phyloP scores from a whole-genome alignment of 2,329 filamentous ascomycete genomes.

The Pestalotiopsis fici region DNA sequence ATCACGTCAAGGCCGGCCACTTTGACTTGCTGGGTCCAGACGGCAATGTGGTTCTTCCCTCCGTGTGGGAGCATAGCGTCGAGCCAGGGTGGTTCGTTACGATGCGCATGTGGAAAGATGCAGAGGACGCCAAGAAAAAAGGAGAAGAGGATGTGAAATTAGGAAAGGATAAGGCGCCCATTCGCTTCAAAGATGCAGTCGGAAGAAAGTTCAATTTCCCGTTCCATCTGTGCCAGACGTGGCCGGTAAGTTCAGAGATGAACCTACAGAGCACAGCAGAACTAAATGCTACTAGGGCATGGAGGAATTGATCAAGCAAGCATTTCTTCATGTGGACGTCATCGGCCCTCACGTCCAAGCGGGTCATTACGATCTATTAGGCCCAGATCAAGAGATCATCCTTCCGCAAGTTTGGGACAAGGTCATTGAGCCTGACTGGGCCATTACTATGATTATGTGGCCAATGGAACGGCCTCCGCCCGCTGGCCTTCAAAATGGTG shows the following conservation, averaged over 20 bases:
- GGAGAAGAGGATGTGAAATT: background rate
- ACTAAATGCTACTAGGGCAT: conserved; percentile 62
- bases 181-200: conserved; percentile 92
- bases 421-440: conserved; percentile 76
- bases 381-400: conserved; percentile 80
- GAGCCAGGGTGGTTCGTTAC: conserved; percentile 72
- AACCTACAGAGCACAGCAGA: background rate
- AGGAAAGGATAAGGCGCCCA: conserved; percentile 67
- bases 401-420: conserved; percentile 81
- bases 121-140: background rate
- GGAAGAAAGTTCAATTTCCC: conserved; percentile 92
- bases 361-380: conserved; percentile 79
- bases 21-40: conserved; percentile 71
- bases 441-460: conserved; percentile 68
- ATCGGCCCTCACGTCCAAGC: conserved; percentile 77
- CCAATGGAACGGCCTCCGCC: conserved; percentile 42
- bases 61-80: conserved; percentile 76
- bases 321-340: conserved; percentile 78
- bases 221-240: conserved; percentile 80
- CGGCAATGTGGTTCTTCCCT: conserved; percentile 52
- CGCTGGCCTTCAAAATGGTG: too few species aligned
- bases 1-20: conserved; percentile 72
- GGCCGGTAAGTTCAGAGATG: conserved; percentile 63
- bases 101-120: conserved; percentile 57
- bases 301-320: conserved; percentile 84